A percentile compares a stretch with the other conserved stretches of the same genome.
Evolutionary conservation across 2,329 filamentous ascomycete genomes (phyloP).

Genomic region (Corinectria fuckeliana): DNA sequence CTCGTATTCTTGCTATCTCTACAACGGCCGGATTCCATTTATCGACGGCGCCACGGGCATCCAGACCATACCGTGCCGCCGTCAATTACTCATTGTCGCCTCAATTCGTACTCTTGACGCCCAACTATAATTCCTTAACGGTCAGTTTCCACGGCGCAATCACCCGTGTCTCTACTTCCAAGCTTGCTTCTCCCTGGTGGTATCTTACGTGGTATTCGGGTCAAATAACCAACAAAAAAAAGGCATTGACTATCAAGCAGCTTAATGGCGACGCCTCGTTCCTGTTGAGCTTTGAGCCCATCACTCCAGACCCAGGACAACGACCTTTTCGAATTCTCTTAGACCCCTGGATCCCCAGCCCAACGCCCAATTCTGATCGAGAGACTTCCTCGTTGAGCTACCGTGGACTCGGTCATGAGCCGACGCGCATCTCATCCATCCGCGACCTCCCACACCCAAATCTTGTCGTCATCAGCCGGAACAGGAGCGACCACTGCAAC

Average conservation of each 20-base stretch:
- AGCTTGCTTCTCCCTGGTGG: not conserved
- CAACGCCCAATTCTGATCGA: slow-evolving; percentile 65
- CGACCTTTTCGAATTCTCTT: slow-evolving; percentile 70
- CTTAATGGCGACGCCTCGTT: slow-evolving; percentile 71
- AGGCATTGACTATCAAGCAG: slow-evolving; percentile 69
- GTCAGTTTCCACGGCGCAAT: not conserved
- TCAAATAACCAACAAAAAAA: slow-evolving; percentile 47
- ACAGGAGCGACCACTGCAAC: slow-evolving; percentile 71
- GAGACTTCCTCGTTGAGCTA: slow-evolving; percentile 37
- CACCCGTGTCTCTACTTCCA: not conserved
- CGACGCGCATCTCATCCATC: slow-evolving; percentile 62
- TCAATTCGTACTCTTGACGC: not conserved
- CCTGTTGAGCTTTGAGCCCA: slow-evolving; percentile 66
- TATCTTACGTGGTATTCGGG: not conserved
- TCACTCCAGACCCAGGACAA: slow-evolving; percentile 38
- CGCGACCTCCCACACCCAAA: slow-evolving; percentile 51
- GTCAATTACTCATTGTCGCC: not conserved
- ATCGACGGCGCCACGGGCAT: not conserved
- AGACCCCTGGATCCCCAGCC: slow-evolving; percentile 73
- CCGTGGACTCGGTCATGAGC: slow-evolving; percentile 61
- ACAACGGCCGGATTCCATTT: not conserved
- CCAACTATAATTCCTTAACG: not conserved
- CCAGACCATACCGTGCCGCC: not conserved
- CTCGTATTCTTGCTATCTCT: not conserved
- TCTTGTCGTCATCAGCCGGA: slow-evolving; percentile 54